Percentiles rank a stretch among this genome's conserved stretches.
Evolutionary conservation across 495 filamentous ascomycete genomes (phyloP).

Genomic region (Hypoxylon crocopeplum): DNA sequence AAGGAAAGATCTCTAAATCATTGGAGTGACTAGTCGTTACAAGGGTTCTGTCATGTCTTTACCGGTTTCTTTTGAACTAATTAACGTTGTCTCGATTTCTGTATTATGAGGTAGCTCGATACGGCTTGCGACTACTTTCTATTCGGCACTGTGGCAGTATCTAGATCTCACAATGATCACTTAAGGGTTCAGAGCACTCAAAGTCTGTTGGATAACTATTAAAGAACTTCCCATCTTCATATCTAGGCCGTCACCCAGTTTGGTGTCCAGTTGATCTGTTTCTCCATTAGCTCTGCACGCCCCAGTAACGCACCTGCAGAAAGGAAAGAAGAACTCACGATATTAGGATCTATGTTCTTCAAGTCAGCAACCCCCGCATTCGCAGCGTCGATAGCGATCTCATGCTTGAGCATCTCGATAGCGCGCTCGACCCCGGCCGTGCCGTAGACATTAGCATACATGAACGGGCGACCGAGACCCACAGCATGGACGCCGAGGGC

Average conservation of each 20-base stretch:
- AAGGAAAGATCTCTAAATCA: conserved; percentile 21
- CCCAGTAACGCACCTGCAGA: no score
- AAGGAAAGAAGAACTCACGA: conserved; percentile 15
- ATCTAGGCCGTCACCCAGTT: conserved; percentile 11
- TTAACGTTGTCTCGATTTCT: no score
- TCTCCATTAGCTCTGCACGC: neutral
- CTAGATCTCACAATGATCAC: no score
- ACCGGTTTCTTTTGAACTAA: no score
- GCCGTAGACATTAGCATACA: conserved; percentile 54
- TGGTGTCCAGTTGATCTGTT: conserved; percentile 27
- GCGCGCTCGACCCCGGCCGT: conserved; percentile 44
- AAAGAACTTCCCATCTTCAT: neutral
- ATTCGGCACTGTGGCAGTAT: no score
- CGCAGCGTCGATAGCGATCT: conserved; percentile 47
- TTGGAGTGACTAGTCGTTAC: no score
- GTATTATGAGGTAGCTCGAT: no score
- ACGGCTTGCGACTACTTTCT: no score
- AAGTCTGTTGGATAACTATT: no score
- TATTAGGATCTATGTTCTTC: conserved; percentile 42
- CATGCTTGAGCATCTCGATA: conserved; percentile 45
- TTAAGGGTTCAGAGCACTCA: no score
- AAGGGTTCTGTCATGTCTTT: no score
- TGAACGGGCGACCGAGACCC: conserved; percentile 51
- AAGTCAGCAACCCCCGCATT: conserved; percentile 49
- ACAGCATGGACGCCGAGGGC: conserved; percentile 55